phyloP scores from a whole-genome alignment of 2,329 filamentous ascomycete genomes.

The Botrytis hyacinthi region DNA sequence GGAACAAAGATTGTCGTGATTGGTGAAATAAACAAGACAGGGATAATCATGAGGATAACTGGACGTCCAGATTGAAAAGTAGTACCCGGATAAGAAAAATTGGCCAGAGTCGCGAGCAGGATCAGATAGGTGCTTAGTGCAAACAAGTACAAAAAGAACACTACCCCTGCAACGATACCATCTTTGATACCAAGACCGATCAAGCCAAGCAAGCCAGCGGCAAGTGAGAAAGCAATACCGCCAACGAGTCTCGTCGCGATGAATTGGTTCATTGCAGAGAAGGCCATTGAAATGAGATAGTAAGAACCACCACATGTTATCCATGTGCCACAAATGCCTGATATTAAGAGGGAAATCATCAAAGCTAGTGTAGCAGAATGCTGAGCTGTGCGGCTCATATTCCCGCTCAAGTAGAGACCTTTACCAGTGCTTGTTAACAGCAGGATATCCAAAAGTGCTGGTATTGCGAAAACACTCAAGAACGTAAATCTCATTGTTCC shows the following conservation, averaged over 20 bases:
- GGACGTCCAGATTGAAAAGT: conserved; percentile 48
- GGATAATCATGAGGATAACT: conserved; percentile 54
- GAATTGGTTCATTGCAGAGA: conserved; percentile 44
- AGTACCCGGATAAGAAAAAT: conserved; percentile 51
- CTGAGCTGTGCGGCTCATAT: conserved; percentile 51
- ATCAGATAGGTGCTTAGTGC: conserved; percentile 58
- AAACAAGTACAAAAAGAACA: conserved; percentile 59
- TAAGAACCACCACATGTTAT: conserved; percentile 63
- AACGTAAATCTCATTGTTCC: conserved; percentile 51
- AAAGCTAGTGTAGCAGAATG: conserved; percentile 54
- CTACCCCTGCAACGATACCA: conserved; percentile 47
- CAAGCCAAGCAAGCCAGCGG: conserved; percentile 46
- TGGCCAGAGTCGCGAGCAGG: conserved; percentile 50
- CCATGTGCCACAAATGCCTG: conserved; percentile 60
- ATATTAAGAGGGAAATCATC: conserved; percentile 57
- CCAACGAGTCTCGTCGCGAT: conserved; percentile 46
- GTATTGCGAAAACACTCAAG: conserved; percentile 59
- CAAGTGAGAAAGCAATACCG: conserved; percentile 44
- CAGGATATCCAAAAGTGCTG: conserved; percentile 59
- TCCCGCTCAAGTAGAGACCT: conserved; percentile 58
- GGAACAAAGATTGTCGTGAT: conserved; percentile 54
- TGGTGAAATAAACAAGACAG: conserved; percentile 55
- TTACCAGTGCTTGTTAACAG: conserved; percentile 57
- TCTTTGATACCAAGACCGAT: conserved; percentile 47
- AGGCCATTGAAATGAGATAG: conserved; percentile 56